phyloP scores from a whole-genome alignment of 257 asterid genomes.

The Lithospermum erythrorhizon region DNA sequence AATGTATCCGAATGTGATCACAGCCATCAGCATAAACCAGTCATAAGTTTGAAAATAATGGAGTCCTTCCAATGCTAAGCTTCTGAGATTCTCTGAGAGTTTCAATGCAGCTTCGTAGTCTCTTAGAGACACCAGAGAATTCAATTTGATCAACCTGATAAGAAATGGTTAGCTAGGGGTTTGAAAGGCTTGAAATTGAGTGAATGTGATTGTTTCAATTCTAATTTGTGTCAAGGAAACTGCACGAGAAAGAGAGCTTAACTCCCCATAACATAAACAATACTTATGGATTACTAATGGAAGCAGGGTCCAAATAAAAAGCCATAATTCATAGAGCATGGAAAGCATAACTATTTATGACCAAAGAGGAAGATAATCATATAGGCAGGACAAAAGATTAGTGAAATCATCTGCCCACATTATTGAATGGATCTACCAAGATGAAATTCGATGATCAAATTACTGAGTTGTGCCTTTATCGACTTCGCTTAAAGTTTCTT shows the following conservation, averaged over 20 bases:
- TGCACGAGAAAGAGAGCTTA: not conserved
- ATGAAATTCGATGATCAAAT: not conserved
- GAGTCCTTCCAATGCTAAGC: conserved; percentile 80
- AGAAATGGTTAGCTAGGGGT: conserved; percentile 47
- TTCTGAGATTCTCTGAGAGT: conserved; percentile 67
- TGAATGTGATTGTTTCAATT: conserved; percentile 55
- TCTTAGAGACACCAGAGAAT: conserved; percentile 35
- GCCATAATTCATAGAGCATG: not conserved
- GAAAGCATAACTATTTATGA: not conserved
- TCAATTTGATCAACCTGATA: conserved; percentile 61
- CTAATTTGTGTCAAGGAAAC: conserved; percentile 54
- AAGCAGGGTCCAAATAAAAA: no score
- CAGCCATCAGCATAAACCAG: conserved; percentile 90
- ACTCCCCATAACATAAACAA: not conserved
- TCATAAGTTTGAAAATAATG: conserved; percentile 92
- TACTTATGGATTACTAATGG: not conserved
- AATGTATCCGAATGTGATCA: conserved; percentile 79
- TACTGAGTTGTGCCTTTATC: not conserved
- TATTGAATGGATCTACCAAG: not conserved
- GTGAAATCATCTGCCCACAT: not conserved
- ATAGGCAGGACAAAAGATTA: not conserved
- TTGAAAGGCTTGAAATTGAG: conserved; percentile 76
- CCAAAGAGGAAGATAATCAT: not conserved
- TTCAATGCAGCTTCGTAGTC: conserved; percentile 61
- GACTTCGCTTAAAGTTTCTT: not conserved